A percentile compares a stretch with the other conserved stretches of the same genome.
Evolutionary conservation across 1,284 basidiomycete genomes (phyloP).

Genomic region (Trichosporon inkin): DNA sequence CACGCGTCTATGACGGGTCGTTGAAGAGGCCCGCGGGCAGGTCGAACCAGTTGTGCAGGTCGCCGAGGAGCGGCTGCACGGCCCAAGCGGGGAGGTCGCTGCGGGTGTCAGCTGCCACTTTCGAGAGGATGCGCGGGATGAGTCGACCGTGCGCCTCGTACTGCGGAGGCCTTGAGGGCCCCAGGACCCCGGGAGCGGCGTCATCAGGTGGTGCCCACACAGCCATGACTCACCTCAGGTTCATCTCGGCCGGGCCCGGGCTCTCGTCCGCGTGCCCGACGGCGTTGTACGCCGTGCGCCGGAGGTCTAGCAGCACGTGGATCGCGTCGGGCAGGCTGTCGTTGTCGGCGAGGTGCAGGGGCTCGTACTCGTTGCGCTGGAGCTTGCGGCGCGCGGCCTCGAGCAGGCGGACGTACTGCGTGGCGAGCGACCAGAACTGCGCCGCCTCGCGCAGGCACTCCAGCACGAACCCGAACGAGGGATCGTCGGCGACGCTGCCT

Average conservation of each 20-base stretch:
- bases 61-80: slow-evolving; percentile 43
- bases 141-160: too few relatives aligned
- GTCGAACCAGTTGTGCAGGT: slow-evolving; percentile 50
- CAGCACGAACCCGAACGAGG: background rate
- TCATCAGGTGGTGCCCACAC: background rate
- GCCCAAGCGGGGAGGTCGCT: slow-evolving; percentile 45
- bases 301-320: slow-evolving; percentile 48
- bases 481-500: background rate
- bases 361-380: slow-evolving; percentile 21
- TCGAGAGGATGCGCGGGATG: too few relatives aligned
- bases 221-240: background rate
- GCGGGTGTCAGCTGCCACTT: background rate
- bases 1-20: background rate
- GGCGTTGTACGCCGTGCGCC: slow-evolving; percentile 47
- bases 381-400: slow-evolving; percentile 47
- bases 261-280: slow-evolving; percentile 34
- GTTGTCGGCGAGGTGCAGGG: slow-evolving; percentile 16
- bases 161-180: too few relatives aligned
- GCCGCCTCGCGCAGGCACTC: background rate
- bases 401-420: slow-evolving; percentile 47
- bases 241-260: background rate
- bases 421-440: background rate
- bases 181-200: too few relatives aligned
- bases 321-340: slow-evolving; percentile 48
- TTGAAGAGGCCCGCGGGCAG: slow-evolving; percentile 38